phyloP scores from a whole-genome alignment of 1,284 basidiomycete genomes.

The Cutaneotrichosporon sp. region DNA sequence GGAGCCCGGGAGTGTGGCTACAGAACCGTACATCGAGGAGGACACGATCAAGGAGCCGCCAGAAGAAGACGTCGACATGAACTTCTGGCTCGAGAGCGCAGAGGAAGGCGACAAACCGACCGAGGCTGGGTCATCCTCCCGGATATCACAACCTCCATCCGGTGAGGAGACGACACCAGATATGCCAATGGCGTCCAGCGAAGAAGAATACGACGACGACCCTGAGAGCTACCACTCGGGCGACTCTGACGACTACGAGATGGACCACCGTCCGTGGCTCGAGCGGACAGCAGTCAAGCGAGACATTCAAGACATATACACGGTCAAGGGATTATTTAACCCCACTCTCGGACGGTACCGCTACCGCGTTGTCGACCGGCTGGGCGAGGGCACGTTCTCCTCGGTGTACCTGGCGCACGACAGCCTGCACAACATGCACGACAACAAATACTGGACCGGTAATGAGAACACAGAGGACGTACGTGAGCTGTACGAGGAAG shows the following conservation, averaged over 20 bases:
- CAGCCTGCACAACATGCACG: constrained; percentile 68
- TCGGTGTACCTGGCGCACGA: constrained; percentile 98
- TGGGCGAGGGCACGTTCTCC: constrained; percentile 96
- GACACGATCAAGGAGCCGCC: constrained; percentile 22
- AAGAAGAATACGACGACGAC: constrained; percentile 24
- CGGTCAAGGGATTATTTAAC: constrained; percentile 21
- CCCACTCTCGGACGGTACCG: constrained; percentile 37
- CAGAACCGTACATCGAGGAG: constrained; percentile 16
- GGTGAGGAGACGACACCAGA: constrained; percentile 10
- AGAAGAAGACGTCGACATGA: constrained; percentile 24
- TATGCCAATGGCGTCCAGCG: not conserved
- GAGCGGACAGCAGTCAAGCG: constrained; percentile 71
- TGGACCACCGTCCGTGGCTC: constrained; percentile 57
- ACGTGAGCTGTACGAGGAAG: constrained; percentile 13
- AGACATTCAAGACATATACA: constrained; percentile 64
- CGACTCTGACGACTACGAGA: constrained; percentile 49
- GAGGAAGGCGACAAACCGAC: constrained; percentile 20
- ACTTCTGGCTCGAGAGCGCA: constrained; percentile 39
- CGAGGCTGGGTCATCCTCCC: constrained; percentile 7
- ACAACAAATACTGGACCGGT: constrained; percentile 78
- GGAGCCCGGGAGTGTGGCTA: not conserved
- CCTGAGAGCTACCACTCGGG: constrained; percentile 45
- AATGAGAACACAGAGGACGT: constrained; percentile 52
- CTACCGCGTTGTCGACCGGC: constrained; percentile 82
- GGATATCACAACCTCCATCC: not conserved